Evolutionary conservation across 345 rosid species (phyloP).

Genomic region (Eucalyptus camaldulensis): DNA sequence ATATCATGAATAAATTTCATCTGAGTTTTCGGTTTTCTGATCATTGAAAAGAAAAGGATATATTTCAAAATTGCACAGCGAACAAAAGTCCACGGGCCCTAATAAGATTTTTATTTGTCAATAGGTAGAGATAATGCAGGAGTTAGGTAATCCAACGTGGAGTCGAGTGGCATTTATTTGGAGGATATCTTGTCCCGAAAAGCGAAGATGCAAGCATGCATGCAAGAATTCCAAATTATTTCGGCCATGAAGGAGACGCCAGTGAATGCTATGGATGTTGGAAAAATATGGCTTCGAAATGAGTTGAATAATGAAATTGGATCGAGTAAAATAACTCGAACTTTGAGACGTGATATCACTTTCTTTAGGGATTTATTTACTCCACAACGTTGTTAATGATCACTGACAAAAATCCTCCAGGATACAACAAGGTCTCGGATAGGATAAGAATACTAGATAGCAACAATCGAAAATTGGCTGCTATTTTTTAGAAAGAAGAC

Average conservation of each 20-base stretch:
- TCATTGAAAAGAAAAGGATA: neutral
- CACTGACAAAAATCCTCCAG: too few species aligned
- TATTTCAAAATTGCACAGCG: neutral
- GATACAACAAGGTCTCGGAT: too few species aligned
- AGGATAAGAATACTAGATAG: too few species aligned
- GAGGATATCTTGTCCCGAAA: neutral
- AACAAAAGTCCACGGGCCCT: neutral
- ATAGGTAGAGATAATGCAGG: neutral
- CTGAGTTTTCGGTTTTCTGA: fast-evolving
- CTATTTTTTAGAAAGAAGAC: too few species aligned
- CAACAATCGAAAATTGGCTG: too few species aligned
- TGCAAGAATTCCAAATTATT: too few species aligned
- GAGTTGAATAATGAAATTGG: too few species aligned
- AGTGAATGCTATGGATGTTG: neutral
- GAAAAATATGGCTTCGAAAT: too few species aligned
- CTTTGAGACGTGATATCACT: too few species aligned
- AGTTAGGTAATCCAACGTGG: neutral
- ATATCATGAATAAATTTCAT: fast-evolving
- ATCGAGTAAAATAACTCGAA: too few species aligned
- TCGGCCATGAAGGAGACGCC: too few species aligned
- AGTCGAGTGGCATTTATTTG: neutral
- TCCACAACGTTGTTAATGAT: fast-evolving
- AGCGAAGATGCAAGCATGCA: neutral
- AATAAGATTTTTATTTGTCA: neutral
- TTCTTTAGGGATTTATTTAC: too few species aligned